Percentiles rank a stretch among this genome's conserved stretches.
Evolutionary conservation across 345 rosid genomes (phyloP).

Genomic region (Capsella bursapastoris): DNA sequence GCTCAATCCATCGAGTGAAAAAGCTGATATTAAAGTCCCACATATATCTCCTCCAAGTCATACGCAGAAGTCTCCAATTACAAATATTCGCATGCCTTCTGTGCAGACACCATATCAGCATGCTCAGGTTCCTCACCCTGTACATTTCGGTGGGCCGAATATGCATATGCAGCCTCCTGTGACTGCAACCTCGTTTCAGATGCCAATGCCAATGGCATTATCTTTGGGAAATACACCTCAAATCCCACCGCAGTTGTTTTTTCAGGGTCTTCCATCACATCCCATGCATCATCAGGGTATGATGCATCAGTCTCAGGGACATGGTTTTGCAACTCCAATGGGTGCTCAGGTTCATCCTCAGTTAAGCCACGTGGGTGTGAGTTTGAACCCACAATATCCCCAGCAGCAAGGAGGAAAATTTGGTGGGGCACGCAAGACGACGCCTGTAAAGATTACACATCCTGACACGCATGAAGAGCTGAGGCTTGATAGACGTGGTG

Average conservation of each 20-base stretch:
- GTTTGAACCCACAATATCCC: constrained; percentile 63
- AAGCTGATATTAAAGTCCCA: constrained; percentile 61
- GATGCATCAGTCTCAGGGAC: constrained; percentile 84
- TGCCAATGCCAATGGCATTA: constrained; percentile 73
- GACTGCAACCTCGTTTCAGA: constrained; percentile 60
- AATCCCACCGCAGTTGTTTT: constrained; percentile 71
- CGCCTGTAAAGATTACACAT: constrained; percentile 83
- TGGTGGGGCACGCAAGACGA: constrained; percentile 64
- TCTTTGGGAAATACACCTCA: constrained; percentile 72
- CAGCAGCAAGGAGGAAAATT: constrained; percentile 82
- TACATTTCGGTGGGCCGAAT: constrained; percentile 74
- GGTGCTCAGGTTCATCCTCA: constrained; percentile 69
- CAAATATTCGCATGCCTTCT: constrained; percentile 62
- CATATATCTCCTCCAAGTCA: constrained; percentile 53
- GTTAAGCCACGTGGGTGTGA: constrained; percentile 72
- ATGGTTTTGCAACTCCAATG: constrained; percentile 66
- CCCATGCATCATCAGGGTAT: constrained; percentile 80
- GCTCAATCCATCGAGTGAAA: constrained; percentile 52
- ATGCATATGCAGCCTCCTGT: constrained; percentile 80
- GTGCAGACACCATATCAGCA: constrained; percentile 79
- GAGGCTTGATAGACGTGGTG: constrained; percentile 78
- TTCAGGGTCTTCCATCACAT: constrained; percentile 71
- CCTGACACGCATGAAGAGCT: constrained; percentile 95
- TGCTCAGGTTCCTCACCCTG: constrained; percentile 57
- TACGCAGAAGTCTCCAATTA: constrained; percentile 60